phyloP scores from a whole-genome alignment of 257 asterid genomes.

The Agastache rugosa region DNA sequence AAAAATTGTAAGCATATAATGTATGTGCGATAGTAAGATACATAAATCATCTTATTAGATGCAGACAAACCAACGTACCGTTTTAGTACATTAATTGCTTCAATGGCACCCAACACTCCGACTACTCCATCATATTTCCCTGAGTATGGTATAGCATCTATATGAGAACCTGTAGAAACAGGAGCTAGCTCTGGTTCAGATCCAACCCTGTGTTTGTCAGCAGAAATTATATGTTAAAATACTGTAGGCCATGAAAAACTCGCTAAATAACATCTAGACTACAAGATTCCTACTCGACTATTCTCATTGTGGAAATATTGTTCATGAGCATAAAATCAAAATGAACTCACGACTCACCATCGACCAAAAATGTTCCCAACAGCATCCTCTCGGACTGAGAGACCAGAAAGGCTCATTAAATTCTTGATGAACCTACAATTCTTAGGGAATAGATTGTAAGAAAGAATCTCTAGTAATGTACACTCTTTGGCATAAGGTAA shows the following conservation, averaged over 20 bases:
- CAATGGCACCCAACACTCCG: slow-evolving; percentile 97
- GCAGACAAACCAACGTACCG: slow-evolving; percentile 47
- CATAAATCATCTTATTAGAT: background rate
- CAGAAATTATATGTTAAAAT: background rate
- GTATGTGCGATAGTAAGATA: background rate
- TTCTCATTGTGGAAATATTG: background rate
- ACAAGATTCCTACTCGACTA: background rate
- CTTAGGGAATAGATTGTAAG: background rate
- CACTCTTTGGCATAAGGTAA: background rate
- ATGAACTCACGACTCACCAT: slow-evolving; percentile 61
- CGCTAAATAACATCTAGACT: too few species aligned
- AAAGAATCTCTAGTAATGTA: background rate
- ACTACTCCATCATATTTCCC: slow-evolving; percentile 96
- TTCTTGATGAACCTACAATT: slow-evolving; percentile 70
- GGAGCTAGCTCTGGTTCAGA: slow-evolving; percentile 76
- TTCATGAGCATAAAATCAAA: background rate
- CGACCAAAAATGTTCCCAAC: slow-evolving; percentile 93
- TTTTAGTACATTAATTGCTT: slow-evolving; percentile 87
- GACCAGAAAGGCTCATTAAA: slow-evolving; percentile 77
- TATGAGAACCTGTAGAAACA: slow-evolving; percentile 88
- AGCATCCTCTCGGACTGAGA: slow-evolving; percentile 84
- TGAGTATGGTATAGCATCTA: slow-evolving; percentile 94
- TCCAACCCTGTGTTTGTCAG: slow-evolving; percentile 60
- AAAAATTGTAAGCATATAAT: background rate
- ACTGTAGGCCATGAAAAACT: too few species aligned